Evolutionary conservation across 495 filamentous ascomycete species (phyloP).

Genomic region (Aspergillus haitiensis): DNA sequence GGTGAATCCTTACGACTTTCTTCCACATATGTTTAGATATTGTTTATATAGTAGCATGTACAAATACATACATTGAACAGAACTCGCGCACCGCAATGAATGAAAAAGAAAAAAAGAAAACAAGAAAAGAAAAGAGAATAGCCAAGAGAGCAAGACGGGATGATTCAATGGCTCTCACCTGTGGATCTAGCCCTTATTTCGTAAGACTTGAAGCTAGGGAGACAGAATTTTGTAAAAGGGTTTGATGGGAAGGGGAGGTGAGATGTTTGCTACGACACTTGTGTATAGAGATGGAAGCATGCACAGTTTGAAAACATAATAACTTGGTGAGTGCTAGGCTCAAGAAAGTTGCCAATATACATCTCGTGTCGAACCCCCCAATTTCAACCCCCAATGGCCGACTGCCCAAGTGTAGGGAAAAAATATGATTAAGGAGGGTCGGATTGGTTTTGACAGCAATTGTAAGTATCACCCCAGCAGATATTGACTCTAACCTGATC

Average conservation of each 20-base stretch:
- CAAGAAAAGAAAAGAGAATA: not conserved
- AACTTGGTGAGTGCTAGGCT: constrained; percentile 7
- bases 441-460: too few relatives aligned
- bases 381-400: too few relatives aligned
- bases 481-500: constrained; percentile 1
- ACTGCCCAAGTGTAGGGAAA: too few relatives aligned
- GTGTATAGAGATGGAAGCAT: constrained; percentile 11
- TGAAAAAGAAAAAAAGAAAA: constrained; percentile 16
- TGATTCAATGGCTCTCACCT: too few relatives aligned
- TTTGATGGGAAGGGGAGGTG: too few relatives aligned
- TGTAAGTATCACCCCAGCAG: too few relatives aligned
- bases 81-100: constrained; percentile 3
- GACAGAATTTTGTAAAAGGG: too few relatives aligned
- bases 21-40: constrained; percentile 21
- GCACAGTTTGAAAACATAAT: constrained; percentile 13
- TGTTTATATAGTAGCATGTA: constrained; percentile 37
- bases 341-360: constrained; percentile 5
- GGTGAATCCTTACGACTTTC: constrained; percentile 14
- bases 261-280: constrained; percentile 3
- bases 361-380: not conserved
- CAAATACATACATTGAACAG: constrained; percentile 37
- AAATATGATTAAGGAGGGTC: too few relatives aligned
- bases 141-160: constrained; percentile 4
- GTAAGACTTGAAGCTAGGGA: too few relatives aligned
- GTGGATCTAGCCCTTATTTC: too few relatives aligned